phyloP scores from a whole-genome alignment of 495 filamentous ascomycete genomes.

The Neurospora intermedia region DNA sequence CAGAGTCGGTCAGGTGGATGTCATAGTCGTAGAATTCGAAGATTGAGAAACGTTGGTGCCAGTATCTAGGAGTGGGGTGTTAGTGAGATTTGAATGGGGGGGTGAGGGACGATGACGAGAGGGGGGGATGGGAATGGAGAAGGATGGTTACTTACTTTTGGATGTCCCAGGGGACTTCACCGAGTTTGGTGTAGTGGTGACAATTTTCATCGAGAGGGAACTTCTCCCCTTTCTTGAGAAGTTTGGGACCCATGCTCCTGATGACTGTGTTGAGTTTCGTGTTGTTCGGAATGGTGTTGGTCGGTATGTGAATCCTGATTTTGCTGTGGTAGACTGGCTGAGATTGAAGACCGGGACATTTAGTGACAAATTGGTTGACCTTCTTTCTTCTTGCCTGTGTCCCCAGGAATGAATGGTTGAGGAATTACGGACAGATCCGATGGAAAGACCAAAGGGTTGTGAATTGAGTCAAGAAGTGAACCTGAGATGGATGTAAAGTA shows the following conservation, averaged over 20 bases:
- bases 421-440: neutral
- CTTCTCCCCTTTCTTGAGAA: slow-evolving; percentile 9
- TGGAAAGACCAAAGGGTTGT: neutral
- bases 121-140: neutral
- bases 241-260: slow-evolving; percentile 5
- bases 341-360: neutral
- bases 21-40: slow-evolving; percentile 76
- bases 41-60: slow-evolving; percentile 71
- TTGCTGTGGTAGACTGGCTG: neutral
- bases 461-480: neutral
- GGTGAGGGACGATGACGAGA: neutral
- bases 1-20: slow-evolving; percentile 79
- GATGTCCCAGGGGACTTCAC: slow-evolving; percentile 61
- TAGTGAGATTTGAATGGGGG: neutral
- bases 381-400: neutral
- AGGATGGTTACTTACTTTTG: slow-evolving; percentile 49
- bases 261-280: neutral
- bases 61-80: slow-evolving; percentile 52
- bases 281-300: neutral
- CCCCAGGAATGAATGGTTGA: neutral
- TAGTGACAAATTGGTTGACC: neutral
- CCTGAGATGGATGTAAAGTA: neutral
- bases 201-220: slow-evolving; percentile 42
- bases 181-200: slow-evolving; percentile 52
- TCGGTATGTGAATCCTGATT: neutral